Percentiles rank a stretch among this genome's conserved stretches.
These are phyloP conservation scores for Penicillium decumbens DNA, from an alignment of 2,329 filamentous ascomycete species.

Conservation along the genomic window DNA sequence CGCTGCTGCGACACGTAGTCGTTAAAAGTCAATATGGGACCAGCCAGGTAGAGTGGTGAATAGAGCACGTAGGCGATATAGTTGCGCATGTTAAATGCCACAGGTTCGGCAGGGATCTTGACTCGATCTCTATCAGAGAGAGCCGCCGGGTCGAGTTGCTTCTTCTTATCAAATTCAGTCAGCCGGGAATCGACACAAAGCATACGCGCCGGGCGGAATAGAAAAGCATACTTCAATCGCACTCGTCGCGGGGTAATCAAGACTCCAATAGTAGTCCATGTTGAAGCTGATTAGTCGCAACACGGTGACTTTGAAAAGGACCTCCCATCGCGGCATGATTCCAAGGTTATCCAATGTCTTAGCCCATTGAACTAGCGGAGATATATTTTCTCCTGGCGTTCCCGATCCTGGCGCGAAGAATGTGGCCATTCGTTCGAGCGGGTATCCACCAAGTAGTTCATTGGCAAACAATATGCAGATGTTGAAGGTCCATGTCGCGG, in stretches of 20 bases:
- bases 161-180: slow-evolving; percentile 69
- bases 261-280: slow-evolving; percentile 91
- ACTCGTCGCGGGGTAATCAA: slow-evolving; percentile 60
- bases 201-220: neutral
- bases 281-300: slow-evolving; percentile 94
- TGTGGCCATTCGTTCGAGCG: slow-evolving; percentile 59
- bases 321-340: slow-evolving; percentile 85
- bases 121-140: slow-evolving; percentile 88
- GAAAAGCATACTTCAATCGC: slow-evolving; percentile 69
- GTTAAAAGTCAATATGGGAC: slow-evolving; percentile 95
- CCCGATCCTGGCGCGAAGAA: slow-evolving; percentile 38
- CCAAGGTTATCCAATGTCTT: slow-evolving; percentile 71
- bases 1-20: slow-evolving; percentile 88
- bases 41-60: slow-evolving; percentile 84
- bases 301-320: slow-evolving; percentile 96
- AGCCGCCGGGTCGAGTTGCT: slow-evolving; percentile 84
- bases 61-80: slow-evolving; percentile 89
- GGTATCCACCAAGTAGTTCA: slow-evolving; percentile 76
- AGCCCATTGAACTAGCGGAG: slow-evolving; percentile 57
- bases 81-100: slow-evolving; percentile 74
- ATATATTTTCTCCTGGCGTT: slow-evolving; percentile 38
- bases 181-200: slow-evolving; percentile 1
- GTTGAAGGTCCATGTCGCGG: slow-evolving; percentile 84
- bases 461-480: slow-evolving; percentile 82
- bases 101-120: slow-evolving; percentile 63